Percentiles rank a stretch among this genome's conserved stretches.
phyloP scores from a whole-genome alignment of 306 rosid genomes.

The Malus sylvestris region DNA sequence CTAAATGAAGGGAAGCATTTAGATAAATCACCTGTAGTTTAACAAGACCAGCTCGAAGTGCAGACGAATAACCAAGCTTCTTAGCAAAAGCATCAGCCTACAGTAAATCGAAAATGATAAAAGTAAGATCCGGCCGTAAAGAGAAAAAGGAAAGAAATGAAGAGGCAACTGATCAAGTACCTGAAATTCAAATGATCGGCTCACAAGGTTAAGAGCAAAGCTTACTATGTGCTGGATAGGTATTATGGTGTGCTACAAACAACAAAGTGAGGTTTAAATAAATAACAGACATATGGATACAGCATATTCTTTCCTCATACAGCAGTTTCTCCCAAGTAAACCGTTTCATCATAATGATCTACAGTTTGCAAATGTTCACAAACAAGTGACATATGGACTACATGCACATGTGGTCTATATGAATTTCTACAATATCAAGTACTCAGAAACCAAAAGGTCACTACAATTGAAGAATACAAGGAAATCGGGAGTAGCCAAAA shows the following conservation, averaged over 20 bases:
- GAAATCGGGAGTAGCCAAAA: not conserved
- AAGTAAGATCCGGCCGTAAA: not conserved
- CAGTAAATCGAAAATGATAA: conserved; percentile 10
- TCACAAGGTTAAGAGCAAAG: conserved; percentile 87
- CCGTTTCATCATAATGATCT: not conserved
- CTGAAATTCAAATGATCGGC: conserved; percentile 95
- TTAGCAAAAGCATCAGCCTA: conserved; percentile 89
- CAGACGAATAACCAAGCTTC: conserved; percentile 70
- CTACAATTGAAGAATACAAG: not conserved
- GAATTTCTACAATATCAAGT: not conserved
- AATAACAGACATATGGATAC: not conserved
- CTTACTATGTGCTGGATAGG: conserved; percentile 84
- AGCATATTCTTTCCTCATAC: not conserved
- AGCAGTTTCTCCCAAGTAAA: not conserved
- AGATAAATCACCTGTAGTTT: conserved; percentile 60
- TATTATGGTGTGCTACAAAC: conserved; percentile 79
- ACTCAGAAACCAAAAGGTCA: not conserved
- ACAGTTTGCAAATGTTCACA: not conserved
- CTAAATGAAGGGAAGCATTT: not conserved
- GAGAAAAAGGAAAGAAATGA: not conserved
- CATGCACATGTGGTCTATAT: not conserved
- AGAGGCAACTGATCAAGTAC: conserved; percentile 21
- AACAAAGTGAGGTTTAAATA: conserved; percentile 18
- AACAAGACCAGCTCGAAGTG: conserved; percentile 67
- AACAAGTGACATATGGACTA: not conserved